phyloP scores from a whole-genome alignment of 768 basidiomycete genomes.

The Cystofilobasidium ferigula region DNA sequence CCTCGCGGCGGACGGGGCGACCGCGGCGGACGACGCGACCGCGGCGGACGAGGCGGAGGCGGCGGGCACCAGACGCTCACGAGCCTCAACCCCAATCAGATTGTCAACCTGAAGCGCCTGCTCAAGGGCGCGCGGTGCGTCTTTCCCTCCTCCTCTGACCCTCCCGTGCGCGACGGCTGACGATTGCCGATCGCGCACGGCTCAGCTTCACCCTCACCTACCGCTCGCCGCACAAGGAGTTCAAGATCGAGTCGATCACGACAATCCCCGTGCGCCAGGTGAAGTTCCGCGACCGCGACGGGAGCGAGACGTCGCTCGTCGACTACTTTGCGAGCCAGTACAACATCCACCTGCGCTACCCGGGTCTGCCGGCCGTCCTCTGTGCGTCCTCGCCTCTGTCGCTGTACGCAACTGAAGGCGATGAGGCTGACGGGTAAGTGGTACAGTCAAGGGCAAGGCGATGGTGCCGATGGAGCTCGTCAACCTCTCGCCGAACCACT shows the following conservation, averaged over 20 bases:
- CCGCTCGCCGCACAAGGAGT: not conserved
- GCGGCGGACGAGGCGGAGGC: conserved; percentile 25
- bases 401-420: not conserved
- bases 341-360: conserved; percentile 8
- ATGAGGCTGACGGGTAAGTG: not conserved
- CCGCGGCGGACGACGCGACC: conserved; percentile 27
- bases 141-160: not conserved
- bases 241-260: not conserved
- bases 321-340: conserved; percentile 8
- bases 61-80: conserved; percentile 1
- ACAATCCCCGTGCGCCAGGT: not conserved
- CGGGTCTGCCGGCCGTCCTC: conserved; percentile 9
- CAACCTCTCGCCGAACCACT: conserved; percentile 12
- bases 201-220: not conserved
- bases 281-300: conserved; percentile 14
- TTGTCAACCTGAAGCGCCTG: conserved; percentile 32
- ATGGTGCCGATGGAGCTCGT: conserved; percentile 19
- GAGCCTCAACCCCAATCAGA: conserved; percentile 14
- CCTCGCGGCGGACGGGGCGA: not conserved
- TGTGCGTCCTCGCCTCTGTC: not conserved
- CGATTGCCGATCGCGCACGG: conserved; percentile 26
- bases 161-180: conserved; percentile 1
- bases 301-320: not conserved
- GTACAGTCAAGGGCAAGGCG: not conserved
- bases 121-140: conserved; percentile 29